These are phyloP conservation scores for Aplosporella prunicola DNA, from an alignment of 2,329 filamentous ascomycete genomes.

Conservation along the genomic window DNA sequence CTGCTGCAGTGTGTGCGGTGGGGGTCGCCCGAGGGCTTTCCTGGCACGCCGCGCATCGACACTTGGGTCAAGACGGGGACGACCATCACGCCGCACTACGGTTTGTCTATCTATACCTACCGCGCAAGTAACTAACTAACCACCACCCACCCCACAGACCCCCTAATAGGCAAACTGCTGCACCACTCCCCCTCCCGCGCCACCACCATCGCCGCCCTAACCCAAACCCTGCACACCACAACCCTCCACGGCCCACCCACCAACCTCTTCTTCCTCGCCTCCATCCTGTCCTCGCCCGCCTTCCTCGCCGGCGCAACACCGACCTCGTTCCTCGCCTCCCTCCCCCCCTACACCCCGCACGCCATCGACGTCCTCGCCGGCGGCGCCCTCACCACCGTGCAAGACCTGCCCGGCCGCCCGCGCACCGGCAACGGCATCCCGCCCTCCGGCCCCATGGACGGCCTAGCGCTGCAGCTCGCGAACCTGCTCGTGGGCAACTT, in stretches of 20 bases:
- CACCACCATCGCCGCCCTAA: conserved; percentile 37
- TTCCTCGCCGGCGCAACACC: conserved; percentile 45
- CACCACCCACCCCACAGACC: conserved; percentile 27
- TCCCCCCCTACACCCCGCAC: conserved; percentile 39
- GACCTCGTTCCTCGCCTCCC: conserved; percentile 47
- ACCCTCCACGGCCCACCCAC: conserved; percentile 45
- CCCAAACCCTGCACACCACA: conserved; percentile 35
- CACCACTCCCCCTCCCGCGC: conserved; percentile 37
- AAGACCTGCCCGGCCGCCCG: conserved; percentile 50
- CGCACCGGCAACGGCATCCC: conserved; percentile 49
- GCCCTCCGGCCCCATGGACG: conserved; percentile 53
- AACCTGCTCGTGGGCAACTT: conserved; percentile 52
- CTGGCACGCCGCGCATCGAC: conserved; percentile 48
- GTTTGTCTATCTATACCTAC: conserved; percentile 21
- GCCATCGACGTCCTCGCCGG: conserved; percentile 49
- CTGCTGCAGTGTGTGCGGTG: conserved; percentile 49
- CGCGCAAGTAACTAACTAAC: background rate
- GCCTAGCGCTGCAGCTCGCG: conserved; percentile 47
- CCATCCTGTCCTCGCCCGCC: conserved; percentile 37
- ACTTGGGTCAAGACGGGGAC: conserved; percentile 54
- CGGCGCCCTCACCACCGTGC: conserved; percentile 49
- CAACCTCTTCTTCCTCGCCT: conserved; percentile 47
- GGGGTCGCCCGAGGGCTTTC: conserved; percentile 38
- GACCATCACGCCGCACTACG: conserved; percentile 49
- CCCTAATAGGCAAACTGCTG: conserved; percentile 51